These are phyloP conservation scores for Paxillus rubicundulus DNA, from an alignment of 768 basidiomycete species.

Conservation along the genomic window DNA sequence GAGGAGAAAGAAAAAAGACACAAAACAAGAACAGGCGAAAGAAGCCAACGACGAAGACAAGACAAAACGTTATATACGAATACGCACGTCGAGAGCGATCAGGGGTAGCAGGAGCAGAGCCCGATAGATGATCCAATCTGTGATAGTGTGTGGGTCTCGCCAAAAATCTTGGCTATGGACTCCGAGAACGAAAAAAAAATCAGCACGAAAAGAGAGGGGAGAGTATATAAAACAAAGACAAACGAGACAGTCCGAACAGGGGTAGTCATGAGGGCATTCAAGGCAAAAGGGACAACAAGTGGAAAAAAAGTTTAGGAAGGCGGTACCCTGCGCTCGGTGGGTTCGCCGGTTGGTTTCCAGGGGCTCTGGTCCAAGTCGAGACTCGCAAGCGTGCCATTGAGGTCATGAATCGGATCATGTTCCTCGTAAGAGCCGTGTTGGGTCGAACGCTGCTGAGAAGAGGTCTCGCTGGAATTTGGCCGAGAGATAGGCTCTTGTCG, in stretches of 20 bases:
- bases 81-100: constrained; percentile 38
- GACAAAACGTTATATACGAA: constrained; percentile 35
- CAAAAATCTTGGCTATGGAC: constrained; percentile 14
- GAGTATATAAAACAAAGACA: constrained; percentile 24
- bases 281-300: constrained; percentile 3
- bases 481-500: constrained; percentile 53
- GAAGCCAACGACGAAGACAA: constrained; percentile 25
- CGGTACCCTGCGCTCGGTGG: constrained; percentile 14
- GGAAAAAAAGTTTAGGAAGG: constrained; percentile 15
- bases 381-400: constrained; percentile 76
- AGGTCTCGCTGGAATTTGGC: constrained; percentile 48
- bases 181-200: constrained; percentile 17
- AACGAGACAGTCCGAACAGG: not conserved
- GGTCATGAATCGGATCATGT: constrained; percentile 58
- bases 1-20: constrained; percentile 13
- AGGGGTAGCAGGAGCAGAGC: constrained; percentile 34
- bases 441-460: constrained; percentile 21
- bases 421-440: constrained; percentile 35
- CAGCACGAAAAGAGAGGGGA: constrained; percentile 11
- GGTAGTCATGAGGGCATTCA: not conserved
- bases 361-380: constrained; percentile 55
- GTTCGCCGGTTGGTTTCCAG: constrained; percentile 31
- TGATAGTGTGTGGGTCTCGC: constrained; percentile 28
- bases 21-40: constrained; percentile 33
- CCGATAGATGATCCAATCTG: constrained; percentile 33